phyloP scores from a whole-genome alignment of 2,329 filamentous ascomycete genomes.

The Colletotrichum navitas region DNA sequence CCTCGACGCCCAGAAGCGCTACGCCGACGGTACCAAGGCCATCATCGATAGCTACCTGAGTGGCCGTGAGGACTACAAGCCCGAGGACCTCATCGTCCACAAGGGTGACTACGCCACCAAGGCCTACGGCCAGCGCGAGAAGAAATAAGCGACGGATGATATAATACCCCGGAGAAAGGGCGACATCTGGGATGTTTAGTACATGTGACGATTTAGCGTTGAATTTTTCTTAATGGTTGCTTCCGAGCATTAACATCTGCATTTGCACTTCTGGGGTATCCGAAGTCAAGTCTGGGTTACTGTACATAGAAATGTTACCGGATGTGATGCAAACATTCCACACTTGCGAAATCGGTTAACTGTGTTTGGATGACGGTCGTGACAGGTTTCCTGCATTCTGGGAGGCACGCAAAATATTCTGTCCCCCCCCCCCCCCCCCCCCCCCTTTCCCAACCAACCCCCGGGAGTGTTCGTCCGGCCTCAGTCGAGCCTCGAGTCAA shows the following conservation, averaged over 20 bases:
- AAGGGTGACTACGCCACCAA: slow-evolving; percentile 94
- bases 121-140: slow-evolving; percentile 84
- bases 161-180: slow-evolving; percentile 12
- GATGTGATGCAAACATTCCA: slow-evolving; percentile 17
- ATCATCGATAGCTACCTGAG: slow-evolving; percentile 94
- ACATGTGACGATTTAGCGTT: slow-evolving; percentile 33
- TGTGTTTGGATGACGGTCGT: no score
- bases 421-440: no score
- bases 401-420: background rate
- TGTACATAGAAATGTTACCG: slow-evolving; percentile 36
- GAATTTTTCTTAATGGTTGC: background rate
- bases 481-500: background rate
- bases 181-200: slow-evolving; percentile 5
- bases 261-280: slow-evolving; percentile 20
- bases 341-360: no score
- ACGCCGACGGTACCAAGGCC: slow-evolving; percentile 87
- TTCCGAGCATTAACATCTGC: slow-evolving; percentile 32
- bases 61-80: slow-evolving; percentile 87
- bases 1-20: slow-evolving; percentile 96
- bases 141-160: slow-evolving; percentile 50
- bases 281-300: slow-evolving; percentile 26
- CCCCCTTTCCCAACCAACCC: no score
- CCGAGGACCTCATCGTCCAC: slow-evolving; percentile 91
- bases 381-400: background rate
- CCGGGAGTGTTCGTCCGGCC: background rate